Evolutionary conservation across 257 asterid species (phyloP).

Genomic region (Coffea canephora): DNA sequence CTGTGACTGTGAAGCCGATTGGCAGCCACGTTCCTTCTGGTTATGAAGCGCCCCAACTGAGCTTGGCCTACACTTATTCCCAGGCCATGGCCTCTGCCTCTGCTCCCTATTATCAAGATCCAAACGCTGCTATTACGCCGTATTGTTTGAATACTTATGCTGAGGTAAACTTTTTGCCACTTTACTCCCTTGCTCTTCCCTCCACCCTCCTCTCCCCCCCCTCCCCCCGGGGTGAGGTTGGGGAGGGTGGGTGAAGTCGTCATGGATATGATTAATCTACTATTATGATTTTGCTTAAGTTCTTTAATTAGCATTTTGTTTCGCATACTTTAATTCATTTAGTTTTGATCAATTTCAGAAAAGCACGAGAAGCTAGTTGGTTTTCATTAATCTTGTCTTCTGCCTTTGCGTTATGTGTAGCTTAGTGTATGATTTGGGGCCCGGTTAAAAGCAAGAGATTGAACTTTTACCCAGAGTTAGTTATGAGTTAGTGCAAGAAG

Average conservation of each 20-base stretch:
- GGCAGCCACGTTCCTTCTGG: not conserved
- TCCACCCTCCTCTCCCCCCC: too few species aligned
- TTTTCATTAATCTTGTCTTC: not conserved
- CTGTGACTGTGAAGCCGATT: not conserved
- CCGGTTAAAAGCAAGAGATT: not conserved
- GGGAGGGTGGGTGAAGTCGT: not conserved
- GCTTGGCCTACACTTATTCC: conserved; percentile 5
- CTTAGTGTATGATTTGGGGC: not conserved
- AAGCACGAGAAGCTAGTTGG: not conserved
- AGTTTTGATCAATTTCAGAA: not conserved
- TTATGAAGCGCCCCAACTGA: conserved; percentile 2
- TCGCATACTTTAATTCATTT: not conserved
- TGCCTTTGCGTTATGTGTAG: not conserved
- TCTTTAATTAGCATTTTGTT: not conserved
- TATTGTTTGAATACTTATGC: not conserved
- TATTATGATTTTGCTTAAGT: not conserved
- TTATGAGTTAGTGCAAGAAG: not conserved
- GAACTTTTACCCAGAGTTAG: not conserved
- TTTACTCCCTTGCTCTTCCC: not conserved
- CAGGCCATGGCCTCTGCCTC: not conserved
- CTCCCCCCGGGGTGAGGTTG: not conserved
- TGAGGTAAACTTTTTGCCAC: not conserved
- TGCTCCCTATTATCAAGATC: conserved; percentile 16
- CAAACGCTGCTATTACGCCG: conserved; percentile 1
- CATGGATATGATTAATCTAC: not conserved